These are phyloP conservation scores for Symmetrospora coprosmae DNA, from an alignment of 768 basidiomycete species.

Conservation along the genomic window DNA sequence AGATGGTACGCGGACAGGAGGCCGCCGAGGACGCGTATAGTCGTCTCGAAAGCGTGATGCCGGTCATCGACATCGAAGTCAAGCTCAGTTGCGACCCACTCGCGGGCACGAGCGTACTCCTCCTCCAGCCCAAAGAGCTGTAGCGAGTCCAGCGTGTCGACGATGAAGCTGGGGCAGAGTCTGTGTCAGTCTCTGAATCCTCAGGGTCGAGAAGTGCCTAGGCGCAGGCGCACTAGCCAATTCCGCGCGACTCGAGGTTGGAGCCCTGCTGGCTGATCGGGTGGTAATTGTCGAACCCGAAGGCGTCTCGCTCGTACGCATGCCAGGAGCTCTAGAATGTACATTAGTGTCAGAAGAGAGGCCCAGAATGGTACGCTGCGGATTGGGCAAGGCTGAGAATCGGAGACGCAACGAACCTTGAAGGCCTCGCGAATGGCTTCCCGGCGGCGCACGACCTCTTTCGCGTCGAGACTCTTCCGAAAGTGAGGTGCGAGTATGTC, in stretches of 20 bases:
- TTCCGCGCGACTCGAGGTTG: constrained; percentile 55
- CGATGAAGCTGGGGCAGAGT: constrained; percentile 29
- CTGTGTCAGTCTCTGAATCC: background rate
- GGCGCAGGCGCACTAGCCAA: constrained; percentile 36
- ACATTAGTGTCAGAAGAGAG: too few species aligned
- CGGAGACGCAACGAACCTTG: too few species aligned
- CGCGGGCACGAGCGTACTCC: constrained; percentile 60
- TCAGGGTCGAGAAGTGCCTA: background rate
- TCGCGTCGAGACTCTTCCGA: too few species aligned
- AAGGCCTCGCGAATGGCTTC: too few species aligned
- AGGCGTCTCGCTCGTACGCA: constrained; percentile 76
- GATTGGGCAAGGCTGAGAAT: too few species aligned
- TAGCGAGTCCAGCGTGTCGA: constrained; percentile 77
- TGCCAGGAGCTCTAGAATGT: constrained; percentile 83
- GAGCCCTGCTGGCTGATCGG: constrained; percentile 60
- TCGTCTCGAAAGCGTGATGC: constrained; percentile 90
- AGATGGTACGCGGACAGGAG: constrained; percentile 74
- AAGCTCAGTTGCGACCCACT: constrained; percentile 59
- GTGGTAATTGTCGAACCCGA: constrained; percentile 85
- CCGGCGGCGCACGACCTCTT: too few species aligned
- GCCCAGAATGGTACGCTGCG: too few species aligned
- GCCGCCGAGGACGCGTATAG: constrained; percentile 81
- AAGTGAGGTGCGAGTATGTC: too few species aligned
- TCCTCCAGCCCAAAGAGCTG: constrained; percentile 66
- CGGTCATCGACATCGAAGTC: constrained; percentile 61